phyloP scores from a whole-genome alignment of 2,329 filamentous ascomycete genomes.

The Byssothecium circinans region DNA sequence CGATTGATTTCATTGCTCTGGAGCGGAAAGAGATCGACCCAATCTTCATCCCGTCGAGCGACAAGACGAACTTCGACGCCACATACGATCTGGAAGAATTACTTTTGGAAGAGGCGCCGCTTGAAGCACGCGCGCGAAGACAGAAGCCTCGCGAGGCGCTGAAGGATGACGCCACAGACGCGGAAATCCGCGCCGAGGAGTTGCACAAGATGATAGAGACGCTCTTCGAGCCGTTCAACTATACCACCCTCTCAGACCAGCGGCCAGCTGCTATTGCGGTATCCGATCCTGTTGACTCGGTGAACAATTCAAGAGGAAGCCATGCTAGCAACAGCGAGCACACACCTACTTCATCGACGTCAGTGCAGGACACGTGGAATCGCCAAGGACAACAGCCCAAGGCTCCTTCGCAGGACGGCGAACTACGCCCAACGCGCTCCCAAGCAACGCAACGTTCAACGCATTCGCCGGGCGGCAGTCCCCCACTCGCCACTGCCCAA shows the following conservation, averaged over 20 bases:
- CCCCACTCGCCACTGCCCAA: conserved; percentile 42
- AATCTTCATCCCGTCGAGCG: conserved; percentile 88
- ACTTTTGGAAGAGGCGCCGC: conserved; percentile 86
- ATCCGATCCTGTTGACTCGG: conserved; percentile 31
- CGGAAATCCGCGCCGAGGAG: conserved; percentile 93
- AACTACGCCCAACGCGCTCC: conserved; percentile 41
- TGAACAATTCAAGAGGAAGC: conserved; percentile 34
- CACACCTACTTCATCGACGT: conserved; percentile 34
- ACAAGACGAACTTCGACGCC: conserved; percentile 98
- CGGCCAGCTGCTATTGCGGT: conserved; percentile 49
- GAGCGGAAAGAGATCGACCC: conserved; percentile 88
- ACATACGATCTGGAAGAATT: conserved; percentile 97
- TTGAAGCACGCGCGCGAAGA: conserved; percentile 87
- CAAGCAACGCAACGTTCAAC: conserved; percentile 45
- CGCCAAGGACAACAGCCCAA: conserved; percentile 22
- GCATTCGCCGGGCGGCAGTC: conserved; percentile 52
- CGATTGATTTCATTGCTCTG: conserved; percentile 80
- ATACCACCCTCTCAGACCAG: conserved; percentile 79
- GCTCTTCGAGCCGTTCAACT: conserved; percentile 94
- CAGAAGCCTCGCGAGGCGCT: conserved; percentile 92
- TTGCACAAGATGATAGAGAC: conserved; percentile 92
- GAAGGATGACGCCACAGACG: conserved; percentile 90
- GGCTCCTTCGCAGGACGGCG: conserved; percentile 39
- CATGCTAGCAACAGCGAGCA: conserved; percentile 38
- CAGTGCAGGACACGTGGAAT: conserved; percentile 36